These are phyloP conservation scores for Taphrina communis DNA, from an alignment of 1,139 yeast species.

Conservation along the genomic window DNA sequence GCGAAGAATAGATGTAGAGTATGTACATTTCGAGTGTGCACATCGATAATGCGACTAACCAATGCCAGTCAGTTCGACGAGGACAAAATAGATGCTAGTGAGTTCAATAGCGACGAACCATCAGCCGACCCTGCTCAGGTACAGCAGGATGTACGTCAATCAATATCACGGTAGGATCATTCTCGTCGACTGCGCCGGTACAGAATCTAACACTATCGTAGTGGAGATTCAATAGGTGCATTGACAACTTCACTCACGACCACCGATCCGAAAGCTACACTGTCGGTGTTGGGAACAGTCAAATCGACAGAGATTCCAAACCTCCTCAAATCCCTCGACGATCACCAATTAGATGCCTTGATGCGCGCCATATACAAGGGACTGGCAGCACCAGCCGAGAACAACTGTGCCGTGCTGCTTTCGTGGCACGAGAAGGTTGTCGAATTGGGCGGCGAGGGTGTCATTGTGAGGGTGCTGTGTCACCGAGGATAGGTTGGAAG, in stretches of 20 bases:
- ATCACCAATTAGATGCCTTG: constrained; percentile 76
- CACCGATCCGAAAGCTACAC: constrained; percentile 29
- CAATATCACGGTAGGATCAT: constrained; percentile 24
- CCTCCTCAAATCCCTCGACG: constrained; percentile 63
- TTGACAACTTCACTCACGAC: constrained; percentile 24
- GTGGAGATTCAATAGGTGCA: constrained; percentile 37
- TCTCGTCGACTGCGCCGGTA: not conserved
- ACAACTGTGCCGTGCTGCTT: constrained; percentile 83
- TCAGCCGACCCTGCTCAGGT: constrained; percentile 32
- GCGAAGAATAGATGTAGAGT: constrained; percentile 38
- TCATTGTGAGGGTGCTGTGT: constrained; percentile 36
- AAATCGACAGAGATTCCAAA: constrained; percentile 73
- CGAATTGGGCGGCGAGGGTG: constrained; percentile 38
- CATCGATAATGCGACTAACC: not conserved
- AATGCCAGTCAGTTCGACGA: constrained; percentile 30
- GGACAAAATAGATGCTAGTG: constrained; percentile 33
- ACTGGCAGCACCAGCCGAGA: constrained; percentile 75
- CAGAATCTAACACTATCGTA: not conserved
- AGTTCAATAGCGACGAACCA: constrained; percentile 12
- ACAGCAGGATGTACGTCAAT: constrained; percentile 33
- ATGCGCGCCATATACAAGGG: constrained; percentile 85
- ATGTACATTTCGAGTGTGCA: not conserved
- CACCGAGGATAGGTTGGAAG: constrained; percentile 20
- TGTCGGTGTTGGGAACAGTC: constrained; percentile 75
- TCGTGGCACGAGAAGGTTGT: constrained; percentile 82